Evolutionary conservation across 257 asterid species (phyloP).

Genomic region (Solanum piurae): DNA sequence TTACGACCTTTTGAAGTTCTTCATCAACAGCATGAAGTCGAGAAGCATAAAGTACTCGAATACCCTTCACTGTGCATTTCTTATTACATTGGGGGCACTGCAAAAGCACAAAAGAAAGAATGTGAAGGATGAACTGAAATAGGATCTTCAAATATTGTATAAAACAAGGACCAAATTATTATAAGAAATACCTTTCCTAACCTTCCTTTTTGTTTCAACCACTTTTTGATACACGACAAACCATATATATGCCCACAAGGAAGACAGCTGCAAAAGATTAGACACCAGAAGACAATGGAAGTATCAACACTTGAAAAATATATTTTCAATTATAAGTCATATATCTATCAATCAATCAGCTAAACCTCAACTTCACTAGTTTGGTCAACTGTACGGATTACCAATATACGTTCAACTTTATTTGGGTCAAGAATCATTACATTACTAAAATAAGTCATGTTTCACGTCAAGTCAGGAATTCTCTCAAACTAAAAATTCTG

Average conservation of each 20-base stretch:
- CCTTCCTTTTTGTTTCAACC: slow-evolving; percentile 50
- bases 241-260: slow-evolving; percentile 95
- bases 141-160: not conserved
- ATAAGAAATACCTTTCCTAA: slow-evolving; percentile 49
- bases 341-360: not conserved
- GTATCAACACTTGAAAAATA: not conserved
- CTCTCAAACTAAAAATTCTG: not conserved
- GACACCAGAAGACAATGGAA: not conserved
- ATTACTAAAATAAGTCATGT: not conserved
- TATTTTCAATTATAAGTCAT: not conserved
- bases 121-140: not conserved
- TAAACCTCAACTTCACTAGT: not conserved
- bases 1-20: slow-evolving; percentile 59
- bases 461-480: not conserved
- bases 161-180: not conserved
- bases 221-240: slow-evolving; percentile 68
- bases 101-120: slow-evolving; percentile 2
- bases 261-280: slow-evolving; percentile 48
- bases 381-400: not conserved
- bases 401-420: not conserved
- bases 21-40: slow-evolving; percentile 53
- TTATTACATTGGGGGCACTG: slow-evolving; percentile 94
- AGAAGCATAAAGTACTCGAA: slow-evolving; percentile 69
- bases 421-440: not conserved
- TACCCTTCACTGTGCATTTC: slow-evolving; percentile 49